These are phyloP conservation scores for Kalmusia sp. DNA, from an alignment of 2,329 filamentous ascomycete species.

Conservation along the genomic window DNA sequence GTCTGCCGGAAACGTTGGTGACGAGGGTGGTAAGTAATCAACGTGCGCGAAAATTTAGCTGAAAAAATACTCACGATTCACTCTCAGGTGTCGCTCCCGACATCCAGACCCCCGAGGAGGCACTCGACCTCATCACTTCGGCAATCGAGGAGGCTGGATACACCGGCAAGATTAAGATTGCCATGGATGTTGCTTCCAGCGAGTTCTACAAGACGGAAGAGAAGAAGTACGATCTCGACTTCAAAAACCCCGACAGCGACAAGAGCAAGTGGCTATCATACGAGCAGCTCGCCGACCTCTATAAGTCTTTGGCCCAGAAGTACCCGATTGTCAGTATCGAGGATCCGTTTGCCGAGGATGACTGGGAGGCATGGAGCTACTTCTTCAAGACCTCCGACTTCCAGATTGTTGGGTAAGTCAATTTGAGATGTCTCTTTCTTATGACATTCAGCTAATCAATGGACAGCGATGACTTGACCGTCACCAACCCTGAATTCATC, in stretches of 20 bases:
- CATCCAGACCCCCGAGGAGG: constrained; percentile 96
- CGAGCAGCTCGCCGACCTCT: constrained; percentile 92
- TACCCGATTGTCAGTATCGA: constrained; percentile 99
- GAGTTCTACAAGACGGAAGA: constrained; percentile 97
- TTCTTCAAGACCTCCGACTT: constrained; percentile 99
- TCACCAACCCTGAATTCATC: constrained; percentile 98
- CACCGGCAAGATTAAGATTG: constrained; percentile 95
- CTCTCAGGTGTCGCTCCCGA: constrained; percentile 79
- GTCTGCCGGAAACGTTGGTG: constrained; percentile 97
- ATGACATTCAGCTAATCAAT: not conserved
- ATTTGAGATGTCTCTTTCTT: not conserved
- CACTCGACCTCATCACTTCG: constrained; percentile 92
- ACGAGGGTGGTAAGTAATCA: constrained; percentile 85
- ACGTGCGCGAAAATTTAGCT: too few relatives aligned
- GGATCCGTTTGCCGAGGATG: constrained; percentile 98
- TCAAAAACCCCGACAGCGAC: constrained; percentile 99
- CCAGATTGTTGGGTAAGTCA: constrained; percentile 81
- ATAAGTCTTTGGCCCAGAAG: constrained; percentile 86
- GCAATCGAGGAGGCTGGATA: constrained; percentile 96
- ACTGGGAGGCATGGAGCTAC: constrained; percentile 99
- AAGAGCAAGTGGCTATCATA: constrained; percentile 97
- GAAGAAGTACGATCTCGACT: constrained; percentile 99
- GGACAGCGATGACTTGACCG: constrained; percentile 89
- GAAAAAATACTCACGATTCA: not conserved
- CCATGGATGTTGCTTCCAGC: constrained; percentile 98